Conservation (phyloP, 169 alveolate species). For the Cryptosporidium ryanae region DNA sequence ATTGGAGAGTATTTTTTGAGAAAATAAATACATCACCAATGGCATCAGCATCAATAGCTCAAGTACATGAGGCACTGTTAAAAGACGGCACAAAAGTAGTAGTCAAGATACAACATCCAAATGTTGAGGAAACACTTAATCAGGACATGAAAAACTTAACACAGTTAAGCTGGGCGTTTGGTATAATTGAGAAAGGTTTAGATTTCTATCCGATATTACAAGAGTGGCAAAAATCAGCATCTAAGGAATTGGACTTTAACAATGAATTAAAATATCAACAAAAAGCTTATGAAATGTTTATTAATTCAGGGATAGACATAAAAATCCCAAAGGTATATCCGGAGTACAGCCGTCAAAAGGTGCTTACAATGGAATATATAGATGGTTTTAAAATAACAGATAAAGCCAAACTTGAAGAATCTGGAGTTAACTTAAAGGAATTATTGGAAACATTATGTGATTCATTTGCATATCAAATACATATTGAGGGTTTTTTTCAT, state of each 20-base stretch:
- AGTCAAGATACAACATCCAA: constrained; percentile 85
- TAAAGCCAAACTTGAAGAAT: constrained; percentile 71
- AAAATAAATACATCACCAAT: constrained; percentile 83
- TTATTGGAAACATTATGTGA: constrained; percentile 78
- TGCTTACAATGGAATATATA: constrained; percentile 90
- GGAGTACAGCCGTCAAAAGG: constrained; percentile 82
- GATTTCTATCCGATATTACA: constrained; percentile 78
- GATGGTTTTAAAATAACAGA: constrained; percentile 90
- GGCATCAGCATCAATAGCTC: constrained; percentile 89
- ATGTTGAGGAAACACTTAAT: constrained; percentile 81
- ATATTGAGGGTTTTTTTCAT: constrained; percentile 87
- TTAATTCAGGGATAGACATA: constrained; percentile 83
- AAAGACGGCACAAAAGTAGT: constrained; percentile 82
- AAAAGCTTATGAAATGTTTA: constrained; percentile 81
- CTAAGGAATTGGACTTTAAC: constrained; percentile 87
- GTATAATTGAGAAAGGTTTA: constrained; percentile 80
- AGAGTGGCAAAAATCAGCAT: constrained; percentile 89
- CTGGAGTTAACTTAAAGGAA: constrained; percentile 72
- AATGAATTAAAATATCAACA: constrained; percentile 84
- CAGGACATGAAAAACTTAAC: constrained; percentile 84
- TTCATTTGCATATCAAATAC: constrained; percentile 83
- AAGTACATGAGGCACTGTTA: constrained; percentile 83
- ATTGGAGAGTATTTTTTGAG: constrained; percentile 64
- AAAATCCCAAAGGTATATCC: constrained; percentile 85
- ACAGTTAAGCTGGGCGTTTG: constrained; percentile 85